Conservation (phyloP, 2,329 filamentous ascomycete species). For the Zymoseptoria tritici region DNA sequence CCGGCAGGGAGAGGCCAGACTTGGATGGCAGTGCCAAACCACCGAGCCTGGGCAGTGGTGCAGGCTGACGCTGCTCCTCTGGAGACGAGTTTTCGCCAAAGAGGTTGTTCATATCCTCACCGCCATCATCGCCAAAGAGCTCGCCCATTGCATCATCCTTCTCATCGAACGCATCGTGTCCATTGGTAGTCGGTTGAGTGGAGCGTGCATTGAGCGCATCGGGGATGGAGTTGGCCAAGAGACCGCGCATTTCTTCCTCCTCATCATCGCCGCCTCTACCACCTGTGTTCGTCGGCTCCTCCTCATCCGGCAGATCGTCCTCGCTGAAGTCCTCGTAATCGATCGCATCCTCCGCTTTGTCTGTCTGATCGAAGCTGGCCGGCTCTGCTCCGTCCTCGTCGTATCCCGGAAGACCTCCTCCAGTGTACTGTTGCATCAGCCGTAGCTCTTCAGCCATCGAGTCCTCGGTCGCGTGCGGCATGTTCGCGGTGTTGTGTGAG, state of each 20-base stretch:
- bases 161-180: constrained; percentile 9
- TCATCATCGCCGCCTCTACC: constrained; percentile 15
- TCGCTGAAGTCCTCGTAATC: constrained; percentile 90
- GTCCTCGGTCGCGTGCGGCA: constrained; percentile 33
- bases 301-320: constrained; percentile 80
- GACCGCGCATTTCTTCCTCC: constrained; percentile 8
- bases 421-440: constrained; percentile 1
- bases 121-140: constrained; percentile 55
- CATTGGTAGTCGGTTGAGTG: constrained; percentile 13
- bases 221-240: constrained; percentile 7
- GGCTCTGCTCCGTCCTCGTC: constrained; percentile 20
- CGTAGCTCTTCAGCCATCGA: constrained; percentile 13
- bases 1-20: constrained; percentile 24
- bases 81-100: constrained; percentile 30
- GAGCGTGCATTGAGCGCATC: constrained; percentile 10
- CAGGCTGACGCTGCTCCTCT: constrained; percentile 19
- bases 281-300: constrained; percentile 37
- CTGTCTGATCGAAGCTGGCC: constrained; percentile 42
- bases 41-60: constrained; percentile 16
- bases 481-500: constrained; percentile 11
- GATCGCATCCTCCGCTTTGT: constrained; percentile 86
- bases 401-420: neutral
- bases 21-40: constrained; percentile 28
- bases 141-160: constrained; percentile 41
- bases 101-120: constrained; percentile 35